Evolutionary conservation across 2,329 filamentous ascomycete species (phyloP).

Genomic region (Verticillium longisporum): DNA sequence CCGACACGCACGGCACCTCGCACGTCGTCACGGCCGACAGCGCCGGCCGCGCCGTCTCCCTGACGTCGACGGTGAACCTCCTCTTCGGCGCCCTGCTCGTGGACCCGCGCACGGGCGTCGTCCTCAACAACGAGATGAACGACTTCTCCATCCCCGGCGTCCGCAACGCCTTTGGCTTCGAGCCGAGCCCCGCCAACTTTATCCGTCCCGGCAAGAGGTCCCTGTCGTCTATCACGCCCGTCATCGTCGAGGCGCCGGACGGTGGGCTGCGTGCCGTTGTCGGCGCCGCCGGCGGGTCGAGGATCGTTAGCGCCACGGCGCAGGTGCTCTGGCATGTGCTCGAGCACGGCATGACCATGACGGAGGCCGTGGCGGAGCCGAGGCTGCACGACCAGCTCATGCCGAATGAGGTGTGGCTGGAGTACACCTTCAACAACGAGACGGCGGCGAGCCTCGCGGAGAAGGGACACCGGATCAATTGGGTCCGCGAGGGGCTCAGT

Average conservation of each 20-base stretch:
- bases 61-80: constrained; percentile 84
- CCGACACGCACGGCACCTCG: constrained; percentile 60
- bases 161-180: constrained; percentile 78
- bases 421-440: constrained; percentile 59
- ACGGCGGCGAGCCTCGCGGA: constrained; percentile 57
- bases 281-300: constrained; percentile 72
- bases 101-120: constrained; percentile 75
- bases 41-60: constrained; percentile 67
- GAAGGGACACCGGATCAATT: constrained; percentile 66
- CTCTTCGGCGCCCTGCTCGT: constrained; percentile 76
- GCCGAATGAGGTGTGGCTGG: constrained; percentile 62
- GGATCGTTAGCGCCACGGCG: constrained; percentile 75
- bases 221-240: constrained; percentile 72
- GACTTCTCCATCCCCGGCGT: constrained; percentile 81
- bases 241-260: constrained; percentile 62
- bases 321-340: constrained; percentile 69
- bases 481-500: constrained; percentile 56
- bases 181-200: constrained; percentile 73
- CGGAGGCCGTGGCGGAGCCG: constrained; percentile 56
- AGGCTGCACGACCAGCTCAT: constrained; percentile 78
- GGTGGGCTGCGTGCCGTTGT: constrained; percentile 60
- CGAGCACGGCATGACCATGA: constrained; percentile 52
- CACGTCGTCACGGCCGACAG: constrained; percentile 67
- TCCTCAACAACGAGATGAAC: constrained; percentile 66
- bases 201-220: constrained; percentile 76